Evolutionary conservation across 805 yeast genomes (phyloP).

Genomic region (Barnettozyma botsteinii): DNA sequence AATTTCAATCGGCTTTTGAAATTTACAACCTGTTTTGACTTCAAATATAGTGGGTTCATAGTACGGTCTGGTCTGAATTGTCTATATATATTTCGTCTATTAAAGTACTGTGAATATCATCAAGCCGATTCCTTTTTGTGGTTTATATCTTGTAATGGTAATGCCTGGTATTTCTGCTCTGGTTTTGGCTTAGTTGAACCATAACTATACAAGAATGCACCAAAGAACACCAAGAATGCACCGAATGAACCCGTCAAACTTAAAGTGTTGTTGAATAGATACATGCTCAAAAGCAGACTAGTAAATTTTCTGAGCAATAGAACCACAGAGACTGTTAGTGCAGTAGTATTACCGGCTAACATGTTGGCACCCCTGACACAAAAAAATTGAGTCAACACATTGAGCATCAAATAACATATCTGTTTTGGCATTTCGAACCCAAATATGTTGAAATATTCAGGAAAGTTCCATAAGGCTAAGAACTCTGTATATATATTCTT

Average conservation of each 20-base stretch:
- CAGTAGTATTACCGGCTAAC: slow-evolving; percentile 51
- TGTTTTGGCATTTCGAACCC: slow-evolving; percentile 24
- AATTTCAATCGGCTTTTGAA: too few relatives aligned
- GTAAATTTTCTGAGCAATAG: slow-evolving; percentile 56
- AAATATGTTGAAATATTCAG: slow-evolving; percentile 16
- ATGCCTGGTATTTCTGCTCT: slow-evolving; percentile 15
- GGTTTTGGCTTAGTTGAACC: slow-evolving; percentile 23
- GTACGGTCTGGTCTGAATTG: too few relatives aligned
- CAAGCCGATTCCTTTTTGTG: slow-evolving; percentile 2
- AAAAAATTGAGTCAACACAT: slow-evolving; percentile 48
- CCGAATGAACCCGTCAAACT: slow-evolving; percentile 39
- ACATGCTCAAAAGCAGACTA: slow-evolving; percentile 51
- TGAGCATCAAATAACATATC: slow-evolving; percentile 31
- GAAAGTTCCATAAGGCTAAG: slow-evolving; percentile 17
- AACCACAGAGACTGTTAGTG: slow-evolving; percentile 58
- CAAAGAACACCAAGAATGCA: slow-evolving; percentile 44
- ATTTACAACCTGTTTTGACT: too few relatives aligned
- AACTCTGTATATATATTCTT: slow-evolving; percentile 30
- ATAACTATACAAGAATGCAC: slow-evolving; percentile 45
- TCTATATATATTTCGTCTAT: too few relatives aligned
- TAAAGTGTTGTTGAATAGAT: slow-evolving; percentile 43
- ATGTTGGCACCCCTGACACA: slow-evolving; percentile 67
- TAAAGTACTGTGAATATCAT: neutral
- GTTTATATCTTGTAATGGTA: slow-evolving; percentile 6
- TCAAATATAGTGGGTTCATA: too few relatives aligned